These are phyloP conservation scores for Exophiala calicioides DNA, from an alignment of 2,329 filamentous ascomycete species.

Conservation along the genomic window DNA sequence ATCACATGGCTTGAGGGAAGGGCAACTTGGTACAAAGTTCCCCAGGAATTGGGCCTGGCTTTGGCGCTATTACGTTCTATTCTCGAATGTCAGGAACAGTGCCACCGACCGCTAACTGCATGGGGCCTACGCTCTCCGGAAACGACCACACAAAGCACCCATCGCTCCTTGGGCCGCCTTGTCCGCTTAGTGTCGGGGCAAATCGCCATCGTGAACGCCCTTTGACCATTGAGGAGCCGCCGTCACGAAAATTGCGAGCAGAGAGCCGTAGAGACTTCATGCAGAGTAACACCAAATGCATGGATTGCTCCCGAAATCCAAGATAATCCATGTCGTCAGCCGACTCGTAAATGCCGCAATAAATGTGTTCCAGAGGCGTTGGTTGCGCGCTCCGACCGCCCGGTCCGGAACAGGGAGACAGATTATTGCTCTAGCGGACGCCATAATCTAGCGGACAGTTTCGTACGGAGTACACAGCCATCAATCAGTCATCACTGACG, in stretches of 20 bases:
- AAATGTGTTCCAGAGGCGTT: background rate
- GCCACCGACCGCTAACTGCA: conserved; percentile 6
- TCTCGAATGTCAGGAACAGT: conserved; percentile 9
- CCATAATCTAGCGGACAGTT: conserved; percentile 1
- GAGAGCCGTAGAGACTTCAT: conserved; percentile 8
- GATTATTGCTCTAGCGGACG: conserved; percentile 4
- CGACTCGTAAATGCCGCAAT: no score
- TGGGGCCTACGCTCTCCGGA: conserved; percentile 16
- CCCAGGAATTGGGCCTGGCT: no score
- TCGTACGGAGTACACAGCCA: background rate
- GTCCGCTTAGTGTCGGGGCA: conserved; percentile 15
- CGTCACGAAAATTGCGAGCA: conserved; percentile 5
- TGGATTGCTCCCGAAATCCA: background rate
- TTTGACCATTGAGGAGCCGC: conserved; percentile 12
- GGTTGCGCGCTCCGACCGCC: background rate
- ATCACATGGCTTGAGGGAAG: conserved; percentile 1
- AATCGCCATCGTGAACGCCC: background rate
- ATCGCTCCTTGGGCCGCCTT: conserved; percentile 1
- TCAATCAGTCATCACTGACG: conserved; percentile 15
- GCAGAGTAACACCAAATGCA: conserved; percentile 13
- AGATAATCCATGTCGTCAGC: no score
- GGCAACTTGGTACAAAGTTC: no score
- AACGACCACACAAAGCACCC: conserved; percentile 1
- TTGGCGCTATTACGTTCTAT: conserved; percentile 2
- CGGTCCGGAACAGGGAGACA: background rate